Conservation (phyloP, 2,329 filamentous ascomycete genomes). For the Teratosphaeria nubilosa region DNA sequence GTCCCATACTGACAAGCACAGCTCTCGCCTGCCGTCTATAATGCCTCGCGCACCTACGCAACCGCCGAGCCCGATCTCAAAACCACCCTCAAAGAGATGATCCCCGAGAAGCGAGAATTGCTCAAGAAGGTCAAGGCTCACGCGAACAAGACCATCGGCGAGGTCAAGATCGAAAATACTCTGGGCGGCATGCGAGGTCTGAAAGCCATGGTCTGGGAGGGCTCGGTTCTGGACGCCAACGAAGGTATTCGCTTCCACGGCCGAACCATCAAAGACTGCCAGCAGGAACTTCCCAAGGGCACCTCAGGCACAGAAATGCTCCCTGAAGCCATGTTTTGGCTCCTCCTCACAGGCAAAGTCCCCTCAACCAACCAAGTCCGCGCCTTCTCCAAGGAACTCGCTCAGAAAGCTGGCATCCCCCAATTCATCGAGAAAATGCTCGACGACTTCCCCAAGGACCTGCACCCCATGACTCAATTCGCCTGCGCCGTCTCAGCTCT, state of each 20-base stretch:
- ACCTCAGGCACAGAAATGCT: constrained; percentile 91
- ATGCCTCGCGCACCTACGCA: constrained; percentile 50
- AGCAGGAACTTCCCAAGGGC: constrained; percentile 85
- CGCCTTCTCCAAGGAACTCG: constrained; percentile 72
- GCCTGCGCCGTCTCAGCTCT: constrained; percentile 91
- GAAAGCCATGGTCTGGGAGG: constrained; percentile 98
- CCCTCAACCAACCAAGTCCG: constrained; percentile 76
- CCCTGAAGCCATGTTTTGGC: constrained; percentile 99
- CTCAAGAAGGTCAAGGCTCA: constrained; percentile 88
- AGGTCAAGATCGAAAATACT: constrained; percentile 88
- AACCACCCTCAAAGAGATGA: constrained; percentile 67
- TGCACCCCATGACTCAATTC: constrained; percentile 98
- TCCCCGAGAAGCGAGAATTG: constrained; percentile 87
- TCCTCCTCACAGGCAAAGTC: constrained; percentile 85
- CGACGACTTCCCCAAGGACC: constrained; percentile 74
- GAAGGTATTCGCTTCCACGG: constrained; percentile 98
- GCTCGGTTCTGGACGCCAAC: constrained; percentile 89
- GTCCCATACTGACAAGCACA: constrained; percentile 5
- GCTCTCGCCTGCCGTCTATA: constrained; percentile 16
- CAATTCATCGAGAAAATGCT: constrained; percentile 78
- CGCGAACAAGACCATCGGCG: constrained; percentile 71
- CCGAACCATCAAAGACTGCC: constrained; percentile 95
- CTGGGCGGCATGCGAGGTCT: constrained; percentile 91
- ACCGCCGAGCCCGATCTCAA: constrained; percentile 82
- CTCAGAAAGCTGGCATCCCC: constrained; percentile 74